phyloP scores from a whole-genome alignment of 257 asterid genomes.

The Salvia rosmarinus region DNA sequence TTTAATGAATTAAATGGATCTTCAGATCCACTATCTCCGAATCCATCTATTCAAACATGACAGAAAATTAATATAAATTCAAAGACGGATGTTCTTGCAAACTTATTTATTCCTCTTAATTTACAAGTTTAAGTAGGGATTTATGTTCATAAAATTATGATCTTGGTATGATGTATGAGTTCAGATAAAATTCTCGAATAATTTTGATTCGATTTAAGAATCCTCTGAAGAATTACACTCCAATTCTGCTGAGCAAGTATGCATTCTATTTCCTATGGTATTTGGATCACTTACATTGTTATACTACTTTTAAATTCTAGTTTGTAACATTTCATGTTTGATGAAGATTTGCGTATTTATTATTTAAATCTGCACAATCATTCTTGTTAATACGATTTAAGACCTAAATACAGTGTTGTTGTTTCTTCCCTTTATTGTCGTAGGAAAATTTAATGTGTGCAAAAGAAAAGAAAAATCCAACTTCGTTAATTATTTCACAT shows the following conservation, averaged over 20 bases:
- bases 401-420: no score
- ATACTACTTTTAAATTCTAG: not conserved
- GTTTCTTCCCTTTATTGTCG: not conserved
- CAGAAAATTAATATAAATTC: not conserved
- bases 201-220: not conserved
- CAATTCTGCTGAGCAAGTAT: not conserved
- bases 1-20: not conserved
- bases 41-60: not conserved
- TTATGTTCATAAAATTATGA: not conserved
- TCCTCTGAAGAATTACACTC: not conserved
- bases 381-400: not conserved
- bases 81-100: not conserved
- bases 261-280: not conserved
- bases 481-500: not conserved
- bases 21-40: constrained; percentile 3
- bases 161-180: not conserved
- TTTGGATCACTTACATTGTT: not conserved
- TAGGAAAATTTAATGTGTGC: not conserved
- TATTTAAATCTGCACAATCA: not conserved
- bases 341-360: not conserved
- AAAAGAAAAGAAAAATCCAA: not conserved
- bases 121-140: no score
- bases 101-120: not conserved
- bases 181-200: not conserved
- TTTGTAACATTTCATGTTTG: not conserved